These are phyloP conservation scores for Canna indica DNA, from an alignment of 176 grass and related monocot species.

Conservation along the genomic window DNA sequence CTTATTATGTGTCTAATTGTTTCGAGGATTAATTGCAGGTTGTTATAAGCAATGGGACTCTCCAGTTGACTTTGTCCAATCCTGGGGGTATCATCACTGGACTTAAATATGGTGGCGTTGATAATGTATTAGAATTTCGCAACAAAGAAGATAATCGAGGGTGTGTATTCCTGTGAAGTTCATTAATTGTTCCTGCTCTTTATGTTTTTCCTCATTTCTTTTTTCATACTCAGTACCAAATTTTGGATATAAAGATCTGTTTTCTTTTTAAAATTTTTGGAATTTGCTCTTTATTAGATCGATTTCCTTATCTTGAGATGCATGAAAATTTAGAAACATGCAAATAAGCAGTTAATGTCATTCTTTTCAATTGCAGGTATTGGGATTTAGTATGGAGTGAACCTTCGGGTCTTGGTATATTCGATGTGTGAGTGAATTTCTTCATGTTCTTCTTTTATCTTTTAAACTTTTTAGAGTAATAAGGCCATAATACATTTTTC, in stretches of 20 bases:
- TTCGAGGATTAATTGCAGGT: constrained; percentile 34
- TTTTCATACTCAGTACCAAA: neutral
- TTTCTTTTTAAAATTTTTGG: neutral
- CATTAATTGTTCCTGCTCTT: neutral
- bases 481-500: constrained; percentile 5
- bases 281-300: neutral
- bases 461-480: neutral
- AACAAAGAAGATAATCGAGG: constrained; percentile 94
- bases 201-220: neutral
- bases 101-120: constrained; percentile 61
- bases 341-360: constrained; percentile 4
- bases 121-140: constrained; percentile 78
- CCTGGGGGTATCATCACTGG: constrained; percentile 68
- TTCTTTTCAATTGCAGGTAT: constrained; percentile 53
- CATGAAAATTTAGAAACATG: neutral
- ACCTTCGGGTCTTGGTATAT: constrained; percentile 43
- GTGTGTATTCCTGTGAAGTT: too few species aligned
- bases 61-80: constrained; percentile 75
- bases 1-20: neutral
- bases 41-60: constrained; percentile 64
- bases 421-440: constrained; percentile 62
- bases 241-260: neutral
- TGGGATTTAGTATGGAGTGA: constrained; percentile 91
- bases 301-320: neutral
- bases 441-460: constrained; percentile 6